Evolutionary conservation across 495 filamentous ascomycete genomes (phyloP).

Genomic region (Lasiosphaeria miniovina): DNA sequence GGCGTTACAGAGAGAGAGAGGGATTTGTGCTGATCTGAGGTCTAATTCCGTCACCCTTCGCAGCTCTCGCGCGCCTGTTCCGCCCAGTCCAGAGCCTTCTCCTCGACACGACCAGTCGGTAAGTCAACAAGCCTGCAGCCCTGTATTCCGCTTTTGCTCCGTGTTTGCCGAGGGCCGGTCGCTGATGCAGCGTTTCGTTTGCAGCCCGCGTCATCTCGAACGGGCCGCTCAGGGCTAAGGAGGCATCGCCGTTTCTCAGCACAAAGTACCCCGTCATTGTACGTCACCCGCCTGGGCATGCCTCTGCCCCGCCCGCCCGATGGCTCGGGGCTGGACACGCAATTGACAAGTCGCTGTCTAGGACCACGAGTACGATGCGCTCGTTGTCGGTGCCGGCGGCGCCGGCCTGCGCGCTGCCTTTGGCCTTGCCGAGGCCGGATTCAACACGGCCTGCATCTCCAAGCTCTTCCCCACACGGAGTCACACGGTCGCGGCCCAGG

Average conservation of each 20-base stretch:
- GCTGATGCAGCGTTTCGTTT: slow-evolving; percentile 12
- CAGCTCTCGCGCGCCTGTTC: slow-evolving; percentile 48
- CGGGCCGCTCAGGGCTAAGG: slow-evolving; percentile 83
- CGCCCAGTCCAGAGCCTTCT: slow-evolving; percentile 70
- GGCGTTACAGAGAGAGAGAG: background rate
- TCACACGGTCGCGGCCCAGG: slow-evolving; percentile 93
- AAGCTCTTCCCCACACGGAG: slow-evolving; percentile 95
- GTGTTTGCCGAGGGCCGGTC: too few species aligned
- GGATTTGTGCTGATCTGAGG: slow-evolving; percentile 21
- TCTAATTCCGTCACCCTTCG: slow-evolving; percentile 6
- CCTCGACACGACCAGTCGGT: slow-evolving; percentile 79
- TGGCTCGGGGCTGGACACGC: slow-evolving; percentile 9
- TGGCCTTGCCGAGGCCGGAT: slow-evolving; percentile 93
- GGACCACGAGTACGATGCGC: slow-evolving; percentile 68
- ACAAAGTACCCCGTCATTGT: slow-evolving; percentile 91
- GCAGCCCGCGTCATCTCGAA: slow-evolving; percentile 71
- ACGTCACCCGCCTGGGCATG: slow-evolving; percentile 38
- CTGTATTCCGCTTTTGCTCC: too few species aligned
- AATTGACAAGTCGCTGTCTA: slow-evolving; percentile 29
- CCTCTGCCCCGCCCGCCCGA: slow-evolving; percentile 3
- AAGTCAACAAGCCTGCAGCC: slow-evolving; percentile 28
- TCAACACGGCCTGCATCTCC: slow-evolving; percentile 97
- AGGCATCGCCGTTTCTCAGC: slow-evolving; percentile 77
- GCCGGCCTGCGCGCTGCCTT: slow-evolving; percentile 93
- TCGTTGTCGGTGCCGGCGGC: slow-evolving; percentile 93